phyloP scores from a whole-genome alignment of 2,329 filamentous ascomycete species.

The Fusarium dimerum region DNA sequence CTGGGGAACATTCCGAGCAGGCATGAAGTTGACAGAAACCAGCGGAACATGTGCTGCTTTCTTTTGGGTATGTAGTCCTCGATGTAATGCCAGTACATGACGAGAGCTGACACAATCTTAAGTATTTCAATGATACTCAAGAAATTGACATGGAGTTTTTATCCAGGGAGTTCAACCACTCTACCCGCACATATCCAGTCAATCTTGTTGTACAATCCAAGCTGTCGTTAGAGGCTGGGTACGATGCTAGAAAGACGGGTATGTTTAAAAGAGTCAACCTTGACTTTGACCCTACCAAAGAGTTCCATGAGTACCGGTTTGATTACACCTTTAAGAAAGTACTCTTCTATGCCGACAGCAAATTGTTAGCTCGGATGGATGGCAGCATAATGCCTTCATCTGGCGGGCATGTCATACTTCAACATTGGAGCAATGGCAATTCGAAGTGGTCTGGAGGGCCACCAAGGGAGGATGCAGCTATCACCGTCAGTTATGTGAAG shows the following conservation, averaged over 20 bases:
- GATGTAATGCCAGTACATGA: background rate
- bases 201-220: constrained; percentile 77
- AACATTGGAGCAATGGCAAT: constrained; percentile 80
- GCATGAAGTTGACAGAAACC: constrained; percentile 62
- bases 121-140: constrained; percentile 78
- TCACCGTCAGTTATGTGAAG: constrained; percentile 71
- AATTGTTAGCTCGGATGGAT: constrained; percentile 56
- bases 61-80: constrained; percentile 63
- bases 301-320: constrained; percentile 78
- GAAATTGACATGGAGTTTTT: constrained; percentile 84
- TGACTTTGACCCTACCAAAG: constrained; percentile 64
- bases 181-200: constrained; percentile 56
- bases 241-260: constrained; percentile 60
- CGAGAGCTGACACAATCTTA: constrained; percentile 1
- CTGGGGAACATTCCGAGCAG: constrained; percentile 70
- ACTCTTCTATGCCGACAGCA: constrained; percentile 68
- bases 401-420: constrained; percentile 68
- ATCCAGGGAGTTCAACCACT: constrained; percentile 60
- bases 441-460: constrained; percentile 70
- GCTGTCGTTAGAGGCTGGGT: constrained; percentile 58
- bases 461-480: constrained; percentile 59
- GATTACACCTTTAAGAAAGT: constrained; percentile 68
- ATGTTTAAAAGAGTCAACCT: constrained; percentile 60
- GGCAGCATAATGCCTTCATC: constrained; percentile 58
- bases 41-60: constrained; percentile 75